Evolutionary conservation across 2,329 filamentous ascomycete genomes (phyloP).

Genomic region (Fusarium brevicatenulatum): DNA sequence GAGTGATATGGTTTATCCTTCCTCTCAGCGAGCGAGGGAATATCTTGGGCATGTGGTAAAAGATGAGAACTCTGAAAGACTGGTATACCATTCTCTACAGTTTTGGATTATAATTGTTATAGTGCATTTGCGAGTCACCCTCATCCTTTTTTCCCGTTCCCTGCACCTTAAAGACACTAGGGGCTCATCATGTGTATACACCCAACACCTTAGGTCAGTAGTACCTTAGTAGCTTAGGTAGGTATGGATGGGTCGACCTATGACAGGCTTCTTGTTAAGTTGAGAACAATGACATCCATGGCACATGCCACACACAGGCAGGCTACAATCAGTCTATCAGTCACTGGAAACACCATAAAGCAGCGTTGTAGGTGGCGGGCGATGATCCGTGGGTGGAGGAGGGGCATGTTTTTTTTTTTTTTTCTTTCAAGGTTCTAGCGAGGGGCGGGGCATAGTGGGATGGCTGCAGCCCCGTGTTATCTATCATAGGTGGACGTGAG

Average conservation of each 20-base stretch:
- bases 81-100: neutral
- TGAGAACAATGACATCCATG: neutral
- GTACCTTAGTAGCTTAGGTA: too few relatives aligned
- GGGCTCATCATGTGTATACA: neutral
- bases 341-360: conserved; percentile 16
- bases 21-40: neutral
- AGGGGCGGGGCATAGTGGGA: conserved; percentile 25
- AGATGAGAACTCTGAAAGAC: neutral
- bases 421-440: neutral
- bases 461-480: neutral
- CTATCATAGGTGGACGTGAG: neutral
- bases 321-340: conserved; percentile 6
- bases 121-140: neutral
- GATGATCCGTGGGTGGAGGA: conserved; percentile 28
- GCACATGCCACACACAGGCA: neutral
- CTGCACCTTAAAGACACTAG: neutral
- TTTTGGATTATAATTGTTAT: neutral
- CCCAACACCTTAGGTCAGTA: neutral
- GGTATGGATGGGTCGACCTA: neutral
- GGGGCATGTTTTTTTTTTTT: conserved; percentile 12
- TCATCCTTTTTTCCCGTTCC: neutral
- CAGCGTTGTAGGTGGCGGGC: conserved; percentile 22
- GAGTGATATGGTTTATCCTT: neutral
- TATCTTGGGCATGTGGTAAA: neutral
- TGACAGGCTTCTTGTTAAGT: neutral